These are phyloP conservation scores for Microdochium nivale DNA, from an alignment of 2,329 filamentous ascomycete genomes.

Conservation along the genomic window DNA sequence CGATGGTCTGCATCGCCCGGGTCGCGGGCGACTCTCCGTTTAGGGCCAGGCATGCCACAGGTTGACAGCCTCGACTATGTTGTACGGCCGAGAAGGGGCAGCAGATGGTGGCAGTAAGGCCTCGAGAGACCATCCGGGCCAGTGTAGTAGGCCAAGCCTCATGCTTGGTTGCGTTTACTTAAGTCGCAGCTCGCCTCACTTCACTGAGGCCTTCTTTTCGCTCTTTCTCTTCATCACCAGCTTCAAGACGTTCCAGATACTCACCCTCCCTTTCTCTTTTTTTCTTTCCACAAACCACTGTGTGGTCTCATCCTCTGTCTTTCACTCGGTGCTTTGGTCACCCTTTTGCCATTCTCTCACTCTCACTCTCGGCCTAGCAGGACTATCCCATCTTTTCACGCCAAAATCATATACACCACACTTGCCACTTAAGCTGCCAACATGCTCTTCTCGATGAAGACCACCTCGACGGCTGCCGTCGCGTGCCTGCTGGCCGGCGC, in stretches of 20 bases:
- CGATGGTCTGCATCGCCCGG: background rate
- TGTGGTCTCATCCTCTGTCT: slow-evolving; percentile 3
- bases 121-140: background rate
- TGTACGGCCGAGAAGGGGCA: no score
- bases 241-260: slow-evolving; percentile 6
- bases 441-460: slow-evolving; percentile 12
- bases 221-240: slow-evolving; percentile 1
- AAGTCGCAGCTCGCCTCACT: background rate
- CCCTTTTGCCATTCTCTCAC: background rate
- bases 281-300: slow-evolving; percentile 5
- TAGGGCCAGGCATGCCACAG: background rate
- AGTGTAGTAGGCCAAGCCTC: background rate
- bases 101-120: background rate
- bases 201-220: background rate
- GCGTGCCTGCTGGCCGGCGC: slow-evolving; percentile 6
- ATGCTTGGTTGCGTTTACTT: background rate
- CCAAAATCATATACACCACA: background rate
- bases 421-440: background rate
- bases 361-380: background rate
- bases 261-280: slow-evolving; percentile 5
- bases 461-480: slow-evolving; percentile 7
- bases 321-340: slow-evolving; percentile 3
- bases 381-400: background rate
- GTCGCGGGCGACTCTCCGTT: background rate
- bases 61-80: background rate